Evolutionary conservation across 2,329 filamentous ascomycete genomes (phyloP), one percentile per base, ranked within the genome.

Genomic region (Chaetothyriales sp.): DNA sequence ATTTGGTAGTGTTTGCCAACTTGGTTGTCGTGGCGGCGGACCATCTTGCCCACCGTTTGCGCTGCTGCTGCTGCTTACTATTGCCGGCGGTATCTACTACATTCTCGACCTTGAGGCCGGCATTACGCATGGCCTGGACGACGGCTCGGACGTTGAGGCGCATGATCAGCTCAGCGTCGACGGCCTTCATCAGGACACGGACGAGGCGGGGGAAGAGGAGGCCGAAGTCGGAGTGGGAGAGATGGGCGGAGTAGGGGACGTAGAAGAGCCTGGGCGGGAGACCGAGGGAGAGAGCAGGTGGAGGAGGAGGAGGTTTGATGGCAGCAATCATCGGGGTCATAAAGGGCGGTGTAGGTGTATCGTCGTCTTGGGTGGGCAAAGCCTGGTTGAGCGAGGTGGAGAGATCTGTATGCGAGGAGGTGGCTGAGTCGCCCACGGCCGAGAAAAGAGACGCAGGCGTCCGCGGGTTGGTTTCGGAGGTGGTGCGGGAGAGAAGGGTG

Each of bases 171-270:
- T 62, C 58, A 12, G 64, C 63, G 19, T 65, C 60, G 18, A 61
- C 68, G 0, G 71, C 72, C 50, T 74, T 73, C 51, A 73, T 70
- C 9, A 74, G 62, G 44, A 70, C 69, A 46, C 69, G 70, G 7
- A 72, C 73, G 1, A 74, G 57, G 75, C 81, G 84, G 0, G 86
- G 86, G 62, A 93, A 93, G 19, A 94, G 68, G 20, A 92, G 69
- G 36, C 84, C 87, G 59, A 92, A 93, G 62, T 94, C 87, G 18
- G 80, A 84, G 66, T 93, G 87, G 52, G 77, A 86, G 22, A 93
- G 74, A 63, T 94, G 87, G 0, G 86, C 85, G n/a, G 81, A 84
- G 44, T 76, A 71, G 12, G 73, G 64, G 2, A 86, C 80, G 64
- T 86, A 90, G 68, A 85, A 93, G 61, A 90, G 78, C 58, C 81